These are phyloP conservation scores for Capronia coronata DNA, from an alignment of 2,329 filamentous ascomycete genomes.

Conservation along the genomic window DNA sequence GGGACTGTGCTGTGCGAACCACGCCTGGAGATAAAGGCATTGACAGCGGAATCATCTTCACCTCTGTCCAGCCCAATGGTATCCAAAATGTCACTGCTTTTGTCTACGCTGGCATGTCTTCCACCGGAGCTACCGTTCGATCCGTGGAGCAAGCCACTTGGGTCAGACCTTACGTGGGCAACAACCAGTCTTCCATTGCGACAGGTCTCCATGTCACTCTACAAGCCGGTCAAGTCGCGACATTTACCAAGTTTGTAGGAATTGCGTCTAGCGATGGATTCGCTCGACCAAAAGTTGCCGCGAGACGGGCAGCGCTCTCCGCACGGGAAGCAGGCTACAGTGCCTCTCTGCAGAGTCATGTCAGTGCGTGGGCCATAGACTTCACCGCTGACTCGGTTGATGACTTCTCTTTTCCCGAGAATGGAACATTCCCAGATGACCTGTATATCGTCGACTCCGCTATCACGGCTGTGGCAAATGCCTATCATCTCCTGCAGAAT, in stretches of 20 bases:
- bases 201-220: constrained; percentile 53
- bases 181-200: constrained; percentile 58
- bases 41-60: constrained; percentile 55
- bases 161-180: constrained; percentile 45
- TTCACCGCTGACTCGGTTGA: constrained; percentile 59
- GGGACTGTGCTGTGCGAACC: constrained; percentile 60
- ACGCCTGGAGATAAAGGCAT: constrained; percentile 52
- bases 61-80: constrained; percentile 57
- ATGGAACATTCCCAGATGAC: constrained; percentile 53
- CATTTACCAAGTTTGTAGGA: constrained; percentile 61
- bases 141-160: constrained; percentile 35
- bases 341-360: constrained; percentile 51
- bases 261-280: constrained; percentile 65
- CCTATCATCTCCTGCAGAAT: constrained; percentile 45
- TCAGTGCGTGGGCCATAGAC: constrained; percentile 55
- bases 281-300: constrained; percentile 48
- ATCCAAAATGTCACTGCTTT: constrained; percentile 59
- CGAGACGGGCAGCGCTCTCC: constrained; percentile 48
- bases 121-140: constrained; percentile 39
- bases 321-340: constrained; percentile 51
- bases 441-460: constrained; percentile 50
- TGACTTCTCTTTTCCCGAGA: constrained; percentile 51
- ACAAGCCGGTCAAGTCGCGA: constrained; percentile 47
- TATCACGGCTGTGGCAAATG: constrained; percentile 44
- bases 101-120: constrained; percentile 43